Base-by-base conservation (phyloP, 345 rosid genomes). In the Sonneratia alba region DNA sequence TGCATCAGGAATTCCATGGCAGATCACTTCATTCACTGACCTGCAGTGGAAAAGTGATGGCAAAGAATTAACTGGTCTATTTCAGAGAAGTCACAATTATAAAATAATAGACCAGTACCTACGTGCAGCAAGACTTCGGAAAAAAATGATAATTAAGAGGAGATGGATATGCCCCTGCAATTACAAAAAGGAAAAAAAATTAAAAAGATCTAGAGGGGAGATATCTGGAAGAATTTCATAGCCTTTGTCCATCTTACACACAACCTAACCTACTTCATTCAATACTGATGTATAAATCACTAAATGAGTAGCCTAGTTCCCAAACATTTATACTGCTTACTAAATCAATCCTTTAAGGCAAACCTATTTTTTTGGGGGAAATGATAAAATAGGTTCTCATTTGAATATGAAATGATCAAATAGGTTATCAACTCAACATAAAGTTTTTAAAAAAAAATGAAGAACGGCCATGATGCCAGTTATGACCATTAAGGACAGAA, bases 41-140 rank as follows among this genome's bases (percentile, higher is more conserved):
- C 99, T 95, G 91, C 75, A 83, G 77, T 19, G 69, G 70, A 72
- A 64, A 69, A n/a, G 61, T 74, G 66, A 22, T 15, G 68, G 72
- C 78, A 66, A 76, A 19, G 56, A 72, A 73, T 34, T 16, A 65
- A 45, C 72, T 38, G 68, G 45, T 55, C 69, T 16, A 8, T 6
- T 36, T 32, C 7, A 34, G 45, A 24, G 7, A 40, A 34, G 51
- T 21, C 7, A 22, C 68, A 19, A 38, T 18, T 78, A 75, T 42
- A 78, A 27, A 67, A 76, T 47, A 67, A 43, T 75, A 79, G 76
- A 74, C 70, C 85, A 85, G 86, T 87, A 90, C 97, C 85, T 84
- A 95, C 99, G 93, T 92, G 99, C 99, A 95, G 85, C 99, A 95
- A 75, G 99, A 95, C 82, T 95, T 95, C 27, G 99, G 99, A 75